A percentile compares a stretch with the other conserved stretches of the same genome.
These are phyloP conservation scores for Sporothrix globosa DNA, from an alignment of 2,329 filamentous ascomycete species.

Conservation along the genomic window DNA sequence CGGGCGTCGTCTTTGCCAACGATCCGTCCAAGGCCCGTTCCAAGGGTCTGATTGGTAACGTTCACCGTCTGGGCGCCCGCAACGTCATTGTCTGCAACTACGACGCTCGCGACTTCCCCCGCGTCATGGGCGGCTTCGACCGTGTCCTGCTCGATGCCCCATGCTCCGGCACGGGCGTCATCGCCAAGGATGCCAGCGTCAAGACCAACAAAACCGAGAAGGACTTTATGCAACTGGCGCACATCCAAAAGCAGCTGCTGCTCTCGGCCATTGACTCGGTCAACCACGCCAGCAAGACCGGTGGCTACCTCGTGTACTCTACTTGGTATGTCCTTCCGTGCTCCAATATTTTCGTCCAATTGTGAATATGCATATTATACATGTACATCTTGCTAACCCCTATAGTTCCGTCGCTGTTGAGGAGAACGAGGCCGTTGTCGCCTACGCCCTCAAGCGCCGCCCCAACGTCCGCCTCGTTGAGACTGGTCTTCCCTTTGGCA, in stretches of 20 bases:
- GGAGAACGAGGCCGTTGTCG: constrained; percentile 81
- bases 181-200: constrained; percentile 92
- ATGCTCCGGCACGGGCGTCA: constrained; percentile 95
- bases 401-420: constrained; percentile 37
- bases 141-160: constrained; percentile 91
- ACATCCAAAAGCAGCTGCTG: constrained; percentile 92
- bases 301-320: constrained; percentile 94
- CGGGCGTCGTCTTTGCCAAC: constrained; percentile 92
- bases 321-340: constrained; percentile 62
- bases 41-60: constrained; percentile 97
- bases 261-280: constrained; percentile 92
- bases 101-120: constrained; percentile 90
- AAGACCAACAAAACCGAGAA: constrained; percentile 98
- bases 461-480: constrained; percentile 94
- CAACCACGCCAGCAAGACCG: constrained; percentile 93
- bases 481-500: constrained; percentile 86
- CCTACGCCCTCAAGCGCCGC: constrained; percentile 87
- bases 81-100: constrained; percentile 97
- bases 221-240: constrained; percentile 91
- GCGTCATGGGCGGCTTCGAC: constrained; percentile 93
- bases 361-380: neutral
- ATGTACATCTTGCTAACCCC: neutral
- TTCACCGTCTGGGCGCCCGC: constrained; percentile 88
- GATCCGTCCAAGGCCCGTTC: constrained; percentile 91
- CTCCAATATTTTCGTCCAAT: constrained; percentile 33